Conservation (phyloP, 371 early-diverging fungal genomes). For the Amoeboaphelidium protococcarum region DNA sequence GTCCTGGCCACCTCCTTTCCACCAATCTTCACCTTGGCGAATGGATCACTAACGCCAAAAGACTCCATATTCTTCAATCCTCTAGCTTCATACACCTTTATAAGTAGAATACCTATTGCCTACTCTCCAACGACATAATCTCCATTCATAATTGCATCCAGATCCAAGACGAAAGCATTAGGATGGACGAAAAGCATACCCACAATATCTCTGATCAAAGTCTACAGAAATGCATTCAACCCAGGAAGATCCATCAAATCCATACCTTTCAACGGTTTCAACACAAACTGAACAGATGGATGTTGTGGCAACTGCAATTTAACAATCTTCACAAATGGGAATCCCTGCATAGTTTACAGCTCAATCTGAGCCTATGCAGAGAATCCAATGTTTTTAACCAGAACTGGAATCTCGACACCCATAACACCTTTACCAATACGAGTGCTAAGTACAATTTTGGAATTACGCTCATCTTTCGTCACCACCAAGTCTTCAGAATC, state of each 20-base stretch:
- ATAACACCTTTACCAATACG: slow-evolving; percentile 64
- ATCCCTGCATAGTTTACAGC: slow-evolving; percentile 47
- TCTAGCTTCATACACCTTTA: slow-evolving; percentile 44
- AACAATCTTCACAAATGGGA: slow-evolving; percentile 62
- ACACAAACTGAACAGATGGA: slow-evolving; percentile 71
- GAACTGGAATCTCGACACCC: slow-evolving; percentile 67
- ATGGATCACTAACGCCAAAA: slow-evolving; percentile 43
- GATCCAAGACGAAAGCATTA: slow-evolving; percentile 46
- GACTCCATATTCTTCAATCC: slow-evolving; percentile 43
- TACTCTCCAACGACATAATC: slow-evolving; percentile 20
- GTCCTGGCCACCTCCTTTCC: slow-evolving; percentile 42
- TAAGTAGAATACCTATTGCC: slow-evolving; percentile 61
- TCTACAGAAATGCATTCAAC: neutral
- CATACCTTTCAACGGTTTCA: slow-evolving; percentile 55
- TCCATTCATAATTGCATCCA: slow-evolving; percentile 53
- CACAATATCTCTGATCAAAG: neutral
- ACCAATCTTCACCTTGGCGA: slow-evolving; percentile 34
- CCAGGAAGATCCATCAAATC: slow-evolving; percentile 33
- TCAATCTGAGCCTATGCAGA: slow-evolving; percentile 28
- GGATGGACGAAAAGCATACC: slow-evolving; percentile 19
- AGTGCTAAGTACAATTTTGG: slow-evolving; percentile 74
- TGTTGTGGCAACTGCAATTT: slow-evolving; percentile 62
- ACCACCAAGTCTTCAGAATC: slow-evolving; percentile 14
- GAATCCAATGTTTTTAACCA: slow-evolving; percentile 65
- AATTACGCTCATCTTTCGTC: slow-evolving; percentile 20